Percentiles rank a stretch among this genome's conserved stretches.
Evolutionary conservation across 495 filamentous ascomycete species (phyloP).

Genomic region (Cercophora sp.): DNA sequence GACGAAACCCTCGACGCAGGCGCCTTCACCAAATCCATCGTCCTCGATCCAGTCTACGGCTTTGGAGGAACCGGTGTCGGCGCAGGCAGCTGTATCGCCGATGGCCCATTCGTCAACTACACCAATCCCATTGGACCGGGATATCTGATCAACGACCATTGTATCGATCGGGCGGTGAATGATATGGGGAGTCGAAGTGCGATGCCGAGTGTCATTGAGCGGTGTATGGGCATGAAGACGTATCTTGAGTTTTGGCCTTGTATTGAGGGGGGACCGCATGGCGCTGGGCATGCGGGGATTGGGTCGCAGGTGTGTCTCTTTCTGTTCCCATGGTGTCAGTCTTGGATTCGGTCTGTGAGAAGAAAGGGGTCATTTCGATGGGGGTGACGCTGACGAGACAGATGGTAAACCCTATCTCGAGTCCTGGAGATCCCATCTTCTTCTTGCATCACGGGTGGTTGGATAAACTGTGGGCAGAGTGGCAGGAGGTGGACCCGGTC

Average conservation of each 20-base stretch:
- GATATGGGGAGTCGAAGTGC: neutral
- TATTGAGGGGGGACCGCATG: slow-evolving; percentile 5
- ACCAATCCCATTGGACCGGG: slow-evolving; percentile 4
- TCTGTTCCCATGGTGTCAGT: too few species aligned
- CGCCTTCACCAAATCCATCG: slow-evolving; percentile 26
- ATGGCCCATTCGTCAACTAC: slow-evolving; percentile 31
- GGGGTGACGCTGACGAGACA: slow-evolving; percentile 7
- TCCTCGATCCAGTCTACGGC: slow-evolving; percentile 33
- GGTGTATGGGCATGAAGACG: neutral
- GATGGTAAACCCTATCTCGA: slow-evolving; percentile 45
- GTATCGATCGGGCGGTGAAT: slow-evolving; percentile 5
- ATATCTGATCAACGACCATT: slow-evolving; percentile 6
- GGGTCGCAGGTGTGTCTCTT: neutral
- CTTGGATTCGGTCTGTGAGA: too few species aligned
- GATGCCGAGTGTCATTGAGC: neutral
- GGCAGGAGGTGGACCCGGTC: slow-evolving; percentile 49
- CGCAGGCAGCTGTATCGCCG: slow-evolving; percentile 28
- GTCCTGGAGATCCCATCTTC: slow-evolving; percentile 62
- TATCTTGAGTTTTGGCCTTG: slow-evolving; percentile 7
- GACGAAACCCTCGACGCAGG: slow-evolving; percentile 43
- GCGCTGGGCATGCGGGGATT: slow-evolving; percentile 5
- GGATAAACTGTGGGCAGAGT: slow-evolving; percentile 67
- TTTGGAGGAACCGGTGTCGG: slow-evolving; percentile 45
- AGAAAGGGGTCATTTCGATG: too few species aligned
- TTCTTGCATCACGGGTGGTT: slow-evolving; percentile 68